Base-by-base conservation (phyloP, 2,329 filamentous ascomycete genomes). In the Trichocomaceae sp. region DNA sequence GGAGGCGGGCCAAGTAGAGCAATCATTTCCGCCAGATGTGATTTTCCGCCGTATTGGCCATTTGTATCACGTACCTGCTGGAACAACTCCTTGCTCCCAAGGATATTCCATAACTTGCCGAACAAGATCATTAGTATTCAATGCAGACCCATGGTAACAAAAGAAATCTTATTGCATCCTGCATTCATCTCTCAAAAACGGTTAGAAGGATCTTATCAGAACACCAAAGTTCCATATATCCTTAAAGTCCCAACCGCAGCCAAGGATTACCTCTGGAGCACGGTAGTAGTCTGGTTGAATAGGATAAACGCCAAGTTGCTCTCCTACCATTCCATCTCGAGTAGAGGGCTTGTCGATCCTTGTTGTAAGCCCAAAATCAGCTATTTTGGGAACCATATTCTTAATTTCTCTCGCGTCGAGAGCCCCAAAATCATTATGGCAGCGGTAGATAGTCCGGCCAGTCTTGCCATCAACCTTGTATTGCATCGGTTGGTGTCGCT, bases 401-500 rank as follows among this genome's bases (percentile, higher is more conserved):
- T 33, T 33, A 8, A 50, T 20, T 44, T 41, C 17, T 9, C 35
- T 54, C 13, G 4, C 3, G 7, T 26, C 23, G 7, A 69, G 61
- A 50, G 61, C 61, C 17, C 69, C 66, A 26, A 72, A 69, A 54
- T 72, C 63, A 60, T 62, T 68, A 48, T 59, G 56, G 33, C 65
- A 72, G 47, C 63, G 63, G 60, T 72, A 73, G 13, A 73, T 64
- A 55, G 64, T 59, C 56, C 65, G 60, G 35, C 67, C 67, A n/a
- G 10, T 52, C 44, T 13, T 68, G 63, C 23, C 23, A 26, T 52
- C 62, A 59, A 48, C 61, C 67, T 56, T 65, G 62, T 50, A 68
- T 66, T 13, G 64, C 65, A 75, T 72, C 62, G 74, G 70, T 17
- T 63, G 63, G 61, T 61, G 61, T 68, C 70, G 52, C 62, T 63